phyloP scores from a whole-genome alignment of 2,329 filamentous ascomycete species.

The Helotiales sp. region DNA sequence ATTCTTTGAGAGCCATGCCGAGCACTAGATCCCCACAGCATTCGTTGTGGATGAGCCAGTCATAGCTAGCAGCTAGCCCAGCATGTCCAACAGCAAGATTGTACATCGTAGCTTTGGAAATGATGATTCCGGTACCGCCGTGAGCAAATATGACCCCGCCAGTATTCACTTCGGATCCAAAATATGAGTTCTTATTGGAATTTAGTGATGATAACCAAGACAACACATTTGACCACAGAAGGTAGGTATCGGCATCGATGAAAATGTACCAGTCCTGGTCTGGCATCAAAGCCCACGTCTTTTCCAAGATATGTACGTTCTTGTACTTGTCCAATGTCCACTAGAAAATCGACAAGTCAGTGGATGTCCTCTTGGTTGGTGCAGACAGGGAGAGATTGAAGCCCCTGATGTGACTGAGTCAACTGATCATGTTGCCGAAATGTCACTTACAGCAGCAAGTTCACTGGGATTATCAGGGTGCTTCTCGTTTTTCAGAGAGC shows the following conservation, averaged over 20 bases:
- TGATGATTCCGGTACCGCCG: conserved; percentile 59
- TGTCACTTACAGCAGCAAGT: conserved; percentile 47
- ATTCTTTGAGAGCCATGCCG: conserved; percentile 53
- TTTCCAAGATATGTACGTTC: conserved; percentile 62
- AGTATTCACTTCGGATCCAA: conserved; percentile 56
- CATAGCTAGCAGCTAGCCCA: conserved; percentile 53
- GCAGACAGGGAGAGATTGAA: too few relatives aligned
- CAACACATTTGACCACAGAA: conserved; percentile 57
- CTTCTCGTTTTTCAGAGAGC: conserved; percentile 34
- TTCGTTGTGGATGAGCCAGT: conserved; percentile 46
- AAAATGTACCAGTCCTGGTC: conserved; percentile 63
- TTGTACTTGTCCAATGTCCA: conserved; percentile 68
- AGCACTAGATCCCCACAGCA: conserved; percentile 61
- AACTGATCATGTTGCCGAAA: too few relatives aligned
- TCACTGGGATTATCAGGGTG: conserved; percentile 40
- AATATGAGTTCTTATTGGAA: conserved; percentile 49
- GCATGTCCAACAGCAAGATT: conserved; percentile 50
- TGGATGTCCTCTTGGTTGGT: too few relatives aligned
- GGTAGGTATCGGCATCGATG: conserved; percentile 63
- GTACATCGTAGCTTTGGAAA: conserved; percentile 57
- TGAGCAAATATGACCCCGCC: conserved; percentile 56
- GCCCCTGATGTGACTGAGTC: too few relatives aligned
- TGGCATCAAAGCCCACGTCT: conserved; percentile 56
- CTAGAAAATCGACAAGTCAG: too few relatives aligned
- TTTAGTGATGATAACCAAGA: conserved; percentile 27